Evolutionary conservation across 805 yeast genomes (phyloP), one percentile per base, ranked within the genome.

Genomic region (Kodamaea fukazawae): DNA sequence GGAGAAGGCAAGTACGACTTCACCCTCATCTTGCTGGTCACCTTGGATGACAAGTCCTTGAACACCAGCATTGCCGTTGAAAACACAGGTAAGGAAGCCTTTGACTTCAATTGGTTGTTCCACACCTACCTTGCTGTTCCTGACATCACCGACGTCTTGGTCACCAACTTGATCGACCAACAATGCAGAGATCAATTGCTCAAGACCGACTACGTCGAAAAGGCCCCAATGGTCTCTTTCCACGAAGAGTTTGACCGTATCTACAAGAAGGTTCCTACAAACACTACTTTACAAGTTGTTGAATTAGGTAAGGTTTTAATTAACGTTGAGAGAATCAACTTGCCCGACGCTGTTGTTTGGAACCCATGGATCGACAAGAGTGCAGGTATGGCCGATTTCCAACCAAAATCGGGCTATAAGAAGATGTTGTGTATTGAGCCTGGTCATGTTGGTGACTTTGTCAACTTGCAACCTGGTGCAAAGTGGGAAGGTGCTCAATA

Each of bases 351-450:
- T 4, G 98, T 93, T 35, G 97, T 93, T 40, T 93, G 99, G 99
- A 93, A 93, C 63, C 99, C 99, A 27, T 93, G 98, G 99, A 70
- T 77, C 49, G 75, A 83, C 41, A 86, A 85, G 60, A 78, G 93
- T n/a, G 70, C 66, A 16, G 81, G 83, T 2, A 86, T 93, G 91
- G 81, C 71, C 30, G 99, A 93, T 65, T 93, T 91, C 55, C 76
- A 73, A 51, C 99, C 98, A 36, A 87, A 86, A 58, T 61, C 65
- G 39, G 98, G 96, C 4, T 93, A 72, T 69, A 73, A 79, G 49
- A 71, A 82, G 33, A 91, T 93, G 98, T 78, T 93, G 42, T 93
- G 99, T 65, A 76, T 93, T 42, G 99, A 93, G 63, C 95, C 96
- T 2, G 99, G 99, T 31, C 73, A 81, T 50, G 98, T 93, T 29